Evolutionary conservation across 2,329 filamentous ascomycete species (phyloP), one percentile per base, ranked within the genome.

Genomic region (Pseudovirgaria hyperparasitica): DNA sequence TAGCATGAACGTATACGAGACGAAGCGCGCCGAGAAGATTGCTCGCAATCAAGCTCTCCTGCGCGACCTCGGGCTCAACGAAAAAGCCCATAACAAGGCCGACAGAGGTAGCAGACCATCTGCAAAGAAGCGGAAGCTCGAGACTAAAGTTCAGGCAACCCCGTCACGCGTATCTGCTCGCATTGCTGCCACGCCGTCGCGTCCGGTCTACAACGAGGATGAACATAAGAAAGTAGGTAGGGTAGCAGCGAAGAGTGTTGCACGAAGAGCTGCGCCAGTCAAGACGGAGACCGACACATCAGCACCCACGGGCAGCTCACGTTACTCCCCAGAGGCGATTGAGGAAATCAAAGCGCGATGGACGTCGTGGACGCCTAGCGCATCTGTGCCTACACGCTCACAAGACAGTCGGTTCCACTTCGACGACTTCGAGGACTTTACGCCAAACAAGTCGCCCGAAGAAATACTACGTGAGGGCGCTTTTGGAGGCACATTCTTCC

Each of bases 401-500:
- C 42, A 44, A 1, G 36, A 46, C n/a, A 57, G 54, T 5, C 53
- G 43, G 0, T 63, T 66, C 32, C 60, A 61, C 34, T 69, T 70
- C 41, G 31, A 30, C 7, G 50, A 50, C 5, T 54, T 60, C 30
- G 57, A 57, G 0, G 36, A 36, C 15, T 70, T 70, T 40, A 52
- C 43, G 2, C 65, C 65, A 3, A 70, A 70, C 40, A 69, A 67
- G 36, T 63, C 62, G 1, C 65, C 65, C 4, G 55, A 59, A 28
- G 60, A 62, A 29, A 60, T 70, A 35, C 50, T 69, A 9, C 54
- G 59, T 12, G 62, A 69, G 45, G 65, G 65, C 23, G 56, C 54
- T 29, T 69, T 69, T 35, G 65, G 65, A 8, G 65, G 65, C 10
- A 55, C 54, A 1, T 69, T 67, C 39, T 69, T 60, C 46, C 57